Evolutionary conservation across 495 filamentous ascomycete genomes (phyloP).

Genomic region (Penicillium herquei): DNA sequence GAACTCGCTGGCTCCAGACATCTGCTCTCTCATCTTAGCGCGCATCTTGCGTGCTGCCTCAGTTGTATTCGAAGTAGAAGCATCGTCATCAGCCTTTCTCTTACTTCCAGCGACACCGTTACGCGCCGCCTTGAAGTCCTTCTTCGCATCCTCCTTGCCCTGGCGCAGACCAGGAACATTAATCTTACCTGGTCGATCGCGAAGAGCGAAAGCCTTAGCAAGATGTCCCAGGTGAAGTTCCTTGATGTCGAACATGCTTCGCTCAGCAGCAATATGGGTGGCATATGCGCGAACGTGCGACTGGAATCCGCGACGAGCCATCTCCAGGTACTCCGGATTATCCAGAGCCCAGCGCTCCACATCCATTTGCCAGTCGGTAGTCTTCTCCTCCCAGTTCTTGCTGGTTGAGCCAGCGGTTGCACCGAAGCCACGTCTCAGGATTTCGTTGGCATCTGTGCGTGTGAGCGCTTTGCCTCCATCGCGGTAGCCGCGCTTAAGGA

Average conservation of each 20-base stretch:
- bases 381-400: conserved; percentile 63
- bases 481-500: conserved; percentile 61
- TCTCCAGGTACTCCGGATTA: conserved; percentile 59
- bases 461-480: conserved; percentile 53
- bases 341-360: conserved; percentile 69
- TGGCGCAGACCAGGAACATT: conserved; percentile 62
- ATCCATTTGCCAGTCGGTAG: conserved; percentile 75
- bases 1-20: conserved; percentile 76
- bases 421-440: conserved; percentile 60
- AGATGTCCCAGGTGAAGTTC: conserved; percentile 87
- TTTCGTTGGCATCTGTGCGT: conserved; percentile 56
- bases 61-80: conserved; percentile 44
- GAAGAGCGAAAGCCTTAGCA: conserved; percentile 86
- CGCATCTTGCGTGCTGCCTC: conserved; percentile 74
- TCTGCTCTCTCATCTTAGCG: conserved; percentile 75
- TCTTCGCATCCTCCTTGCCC: conserved; percentile 43
- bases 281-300: conserved; percentile 93
- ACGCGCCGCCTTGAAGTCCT: conserved; percentile 47
- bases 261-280: conserved; percentile 82
- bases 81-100: conserved; percentile 40
- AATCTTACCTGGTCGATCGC: conserved; percentile 85
- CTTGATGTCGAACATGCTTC: conserved; percentile 83
- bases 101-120: conserved; percentile 34
- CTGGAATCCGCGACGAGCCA: conserved; percentile 79
- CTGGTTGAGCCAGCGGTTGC: conserved; percentile 37